phyloP scores from a whole-genome alignment of 108 stramenopile genomes.

The Pseudonitzschia multiseries region DNA sequence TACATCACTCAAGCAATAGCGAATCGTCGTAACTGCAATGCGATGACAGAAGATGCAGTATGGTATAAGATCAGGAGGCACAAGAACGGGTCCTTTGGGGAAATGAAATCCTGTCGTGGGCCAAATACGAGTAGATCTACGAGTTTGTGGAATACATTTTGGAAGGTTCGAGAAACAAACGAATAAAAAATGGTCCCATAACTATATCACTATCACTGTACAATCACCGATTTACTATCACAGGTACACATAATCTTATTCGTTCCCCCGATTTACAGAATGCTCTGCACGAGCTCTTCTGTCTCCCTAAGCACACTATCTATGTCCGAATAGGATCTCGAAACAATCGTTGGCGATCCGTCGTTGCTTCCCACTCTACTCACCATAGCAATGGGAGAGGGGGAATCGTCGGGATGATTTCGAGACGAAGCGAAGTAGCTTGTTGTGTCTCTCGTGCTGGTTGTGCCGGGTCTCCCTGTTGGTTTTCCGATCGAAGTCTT shows the following conservation, averaged over 20 bases:
- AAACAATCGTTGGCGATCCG: constrained; percentile 13
- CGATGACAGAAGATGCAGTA: too few species aligned
- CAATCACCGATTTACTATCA: too few species aligned
- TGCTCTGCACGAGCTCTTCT: constrained; percentile 36
- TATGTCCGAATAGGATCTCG: constrained; percentile 32
- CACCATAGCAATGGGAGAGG: neutral
- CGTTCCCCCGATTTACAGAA: constrained; percentile 11
- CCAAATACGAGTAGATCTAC: too few species aligned
- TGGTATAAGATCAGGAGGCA: too few species aligned
- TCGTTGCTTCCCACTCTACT: neutral
- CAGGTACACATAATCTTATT: too few species aligned
- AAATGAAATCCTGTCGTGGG: too few species aligned
- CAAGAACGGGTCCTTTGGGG: too few species aligned
- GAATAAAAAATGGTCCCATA: too few species aligned
- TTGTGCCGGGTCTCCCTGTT: neutral
- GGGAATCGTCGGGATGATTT: neutral
- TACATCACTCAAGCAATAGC: too few species aligned
- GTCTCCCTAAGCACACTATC: constrained; percentile 38
- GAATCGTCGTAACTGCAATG: too few species aligned
- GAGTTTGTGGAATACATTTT: too few species aligned
- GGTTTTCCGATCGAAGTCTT: neutral
- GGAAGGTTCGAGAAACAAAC: neutral
- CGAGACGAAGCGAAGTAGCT: neutral
- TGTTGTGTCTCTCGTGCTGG: neutral
- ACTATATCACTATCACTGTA: too few species aligned